Base-by-base conservation (phyloP, 495 filamentous ascomycete species). In the Jackrogersella multiformis region DNA sequence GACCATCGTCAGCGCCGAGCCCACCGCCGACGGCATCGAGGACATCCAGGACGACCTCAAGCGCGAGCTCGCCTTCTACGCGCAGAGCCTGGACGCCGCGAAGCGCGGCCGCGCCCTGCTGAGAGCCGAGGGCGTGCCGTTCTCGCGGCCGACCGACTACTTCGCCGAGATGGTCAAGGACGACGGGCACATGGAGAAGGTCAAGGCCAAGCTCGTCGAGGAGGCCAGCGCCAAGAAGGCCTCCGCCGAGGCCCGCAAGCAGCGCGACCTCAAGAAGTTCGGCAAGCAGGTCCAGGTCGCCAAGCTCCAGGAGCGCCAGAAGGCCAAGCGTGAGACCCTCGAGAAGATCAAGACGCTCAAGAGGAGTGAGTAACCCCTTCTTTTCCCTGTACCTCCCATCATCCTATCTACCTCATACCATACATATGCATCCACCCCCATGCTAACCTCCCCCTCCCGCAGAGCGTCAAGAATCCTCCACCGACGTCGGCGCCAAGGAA, bases 141-240 rank as follows among this genome's bases (percentile, higher is more conserved):
- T 98, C 80, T 89, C 91, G 4, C 86, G 95, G 4, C 95, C 95
- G 6, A 87, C 84, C 30, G 95, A 99, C 78, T 99, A 96, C 81
- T 98, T 99, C 71, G 95, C 95, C 23, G 95, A 99, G 84, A 99
- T 97, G 91, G 87, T 97, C 63, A 97, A 97, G 84, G 92, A 88
- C 72, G 96, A 99, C 79, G 94, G 96, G 82, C 96, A 96, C 74
- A 99, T 99, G 95, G 90, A 90, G 70, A 90, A 89, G 82, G 92
- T 99, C 77, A 96, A 95, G 84, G 86, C 88, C 76, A 97, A 96
- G 85, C 81, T 98, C 72, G 85, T 94, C 61, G 94, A 97, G 66
- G 93, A 94, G 76, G 95, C 94, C 8, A 91, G 94, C 28, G 80
- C 84, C 51, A 97, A 95, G 85, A 97, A 97, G 85, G 94, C 96